These are phyloP conservation scores for Nicotiana benthamiana DNA, from an alignment of 257 asterid genomes.

Conservation along the genomic window DNA sequence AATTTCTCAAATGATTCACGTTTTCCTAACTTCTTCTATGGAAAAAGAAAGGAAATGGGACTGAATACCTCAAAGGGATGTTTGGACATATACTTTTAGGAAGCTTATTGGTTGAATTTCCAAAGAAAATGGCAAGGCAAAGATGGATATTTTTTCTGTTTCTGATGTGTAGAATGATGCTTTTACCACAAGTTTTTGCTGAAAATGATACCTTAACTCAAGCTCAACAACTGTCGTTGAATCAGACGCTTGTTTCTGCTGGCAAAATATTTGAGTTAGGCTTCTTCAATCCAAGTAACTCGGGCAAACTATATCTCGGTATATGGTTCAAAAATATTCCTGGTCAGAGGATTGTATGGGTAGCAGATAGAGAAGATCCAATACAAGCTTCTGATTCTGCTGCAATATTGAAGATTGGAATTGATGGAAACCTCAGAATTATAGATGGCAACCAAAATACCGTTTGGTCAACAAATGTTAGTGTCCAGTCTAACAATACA, in stretches of 20 bases:
- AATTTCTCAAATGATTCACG: too few species aligned
- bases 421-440: slow-evolving; percentile 12
- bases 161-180: neutral
- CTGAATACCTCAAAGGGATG: too few species aligned
- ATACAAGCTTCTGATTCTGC: neutral
- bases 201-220: slow-evolving; percentile 37
- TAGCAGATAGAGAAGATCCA: slow-evolving; percentile 15
- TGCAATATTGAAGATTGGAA: slow-evolving; percentile 10
- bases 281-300: slow-evolving; percentile 34
- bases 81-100: too few species aligned
- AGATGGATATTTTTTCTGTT: neutral
- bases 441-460: slow-evolving; percentile 5
- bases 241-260: slow-evolving; percentile 38
- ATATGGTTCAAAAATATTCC: slow-evolving; percentile 49
- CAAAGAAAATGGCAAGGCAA: neutral
- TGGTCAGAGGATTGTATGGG: slow-evolving; percentile 5
- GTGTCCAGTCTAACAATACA: neutral
- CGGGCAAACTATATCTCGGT: slow-evolving; percentile 43
- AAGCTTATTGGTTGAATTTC: too few species aligned
- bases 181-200: neutral
- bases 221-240: slow-evolving; percentile 21
- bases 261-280: slow-evolving; percentile 49
- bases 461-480: slow-evolving; percentile 13
- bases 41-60: neutral
- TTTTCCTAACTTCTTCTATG: neutral